These are phyloP conservation scores for Zygotorulaspora mrakii DNA, from an alignment of 1,139 yeast species.

Conservation along the genomic window DNA sequence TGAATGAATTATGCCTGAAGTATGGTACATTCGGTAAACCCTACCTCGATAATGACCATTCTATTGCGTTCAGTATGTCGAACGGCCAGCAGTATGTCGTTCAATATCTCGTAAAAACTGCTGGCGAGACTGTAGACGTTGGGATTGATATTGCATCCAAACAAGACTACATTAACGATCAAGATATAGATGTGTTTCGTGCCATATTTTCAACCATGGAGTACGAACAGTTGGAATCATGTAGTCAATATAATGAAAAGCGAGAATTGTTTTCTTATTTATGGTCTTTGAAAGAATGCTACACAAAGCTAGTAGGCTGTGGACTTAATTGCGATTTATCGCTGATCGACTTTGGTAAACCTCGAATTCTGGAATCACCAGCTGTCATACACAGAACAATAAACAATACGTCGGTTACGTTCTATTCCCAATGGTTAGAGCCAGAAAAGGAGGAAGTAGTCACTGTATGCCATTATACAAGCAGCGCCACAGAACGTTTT, in stretches of 20 bases:
- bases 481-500: no score
- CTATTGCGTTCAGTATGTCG: constrained; percentile 57
- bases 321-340: constrained; percentile 56
- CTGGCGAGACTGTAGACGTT: constrained; percentile 34
- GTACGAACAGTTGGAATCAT: constrained; percentile 31
- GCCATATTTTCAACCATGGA: constrained; percentile 51
- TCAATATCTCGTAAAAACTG: constrained; percentile 35
- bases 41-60: constrained; percentile 29
- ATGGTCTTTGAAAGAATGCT: constrained; percentile 76
- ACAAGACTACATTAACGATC: constrained; percentile 39
- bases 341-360: constrained; percentile 31
- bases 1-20: constrained; percentile 24
- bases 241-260: constrained; percentile 11
- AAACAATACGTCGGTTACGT: constrained; percentile 13
- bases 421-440: constrained; percentile 25
- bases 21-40: constrained; percentile 44
- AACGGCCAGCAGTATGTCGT: constrained; percentile 47
- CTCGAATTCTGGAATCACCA: constrained; percentile 9
- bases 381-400: constrained; percentile 11
- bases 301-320: constrained; percentile 56
- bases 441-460: constrained; percentile 11
- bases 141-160: constrained; percentile 66
- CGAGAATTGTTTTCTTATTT: constrained; percentile 45
- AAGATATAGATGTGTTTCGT: constrained; percentile 43
- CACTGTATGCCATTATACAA: constrained; percentile 13